Evolutionary conservation across 164 flowering plant genomes (phyloP).

Genomic region (Chimonanthus praecox): DNA sequence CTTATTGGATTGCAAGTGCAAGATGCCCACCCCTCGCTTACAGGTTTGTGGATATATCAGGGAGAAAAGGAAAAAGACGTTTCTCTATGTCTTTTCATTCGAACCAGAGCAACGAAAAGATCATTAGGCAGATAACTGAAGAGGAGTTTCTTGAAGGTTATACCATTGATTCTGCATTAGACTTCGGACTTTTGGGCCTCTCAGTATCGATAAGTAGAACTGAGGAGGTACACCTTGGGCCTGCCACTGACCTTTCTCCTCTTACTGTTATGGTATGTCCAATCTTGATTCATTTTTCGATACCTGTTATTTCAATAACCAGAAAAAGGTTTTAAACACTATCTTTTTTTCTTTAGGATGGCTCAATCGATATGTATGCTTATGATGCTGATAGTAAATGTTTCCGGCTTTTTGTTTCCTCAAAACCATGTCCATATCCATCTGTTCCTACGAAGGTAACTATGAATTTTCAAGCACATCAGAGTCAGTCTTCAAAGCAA

Average conservation of each 20-base stretch:
- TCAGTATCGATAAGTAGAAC: slow-evolving; percentile 55
- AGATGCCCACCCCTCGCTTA: slow-evolving; percentile 79
- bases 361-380: slow-evolving; percentile 78
- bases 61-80: slow-evolving; percentile 27
- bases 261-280: slow-evolving; percentile 80
- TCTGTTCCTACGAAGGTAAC: slow-evolving; percentile 93
- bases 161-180: slow-evolving; percentile 76
- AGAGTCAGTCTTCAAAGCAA: neutral
- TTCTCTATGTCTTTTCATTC: slow-evolving; percentile 42
- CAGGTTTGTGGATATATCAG: slow-evolving; percentile 47
- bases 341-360: slow-evolving; percentile 51
- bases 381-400: slow-evolving; percentile 65
- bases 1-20: slow-evolving; percentile 73
- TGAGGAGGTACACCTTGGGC: slow-evolving; percentile 55
- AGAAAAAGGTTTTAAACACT: neutral
- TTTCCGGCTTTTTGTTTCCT: slow-evolving; percentile 72
- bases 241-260: slow-evolving; percentile 75
- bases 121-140: slow-evolving; percentile 64
- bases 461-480: neutral
- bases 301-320: neutral
- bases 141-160: slow-evolving; percentile 76
- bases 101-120: slow-evolving; percentile 34
- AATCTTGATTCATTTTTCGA: neutral
- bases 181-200: slow-evolving; percentile 62
- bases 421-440: slow-evolving; percentile 80